Percentiles rank a stretch among this genome's conserved stretches.
Evolutionary conservation across 208 protist species (phyloP).

Genomic region (Trypanosoma conorhini): DNA sequence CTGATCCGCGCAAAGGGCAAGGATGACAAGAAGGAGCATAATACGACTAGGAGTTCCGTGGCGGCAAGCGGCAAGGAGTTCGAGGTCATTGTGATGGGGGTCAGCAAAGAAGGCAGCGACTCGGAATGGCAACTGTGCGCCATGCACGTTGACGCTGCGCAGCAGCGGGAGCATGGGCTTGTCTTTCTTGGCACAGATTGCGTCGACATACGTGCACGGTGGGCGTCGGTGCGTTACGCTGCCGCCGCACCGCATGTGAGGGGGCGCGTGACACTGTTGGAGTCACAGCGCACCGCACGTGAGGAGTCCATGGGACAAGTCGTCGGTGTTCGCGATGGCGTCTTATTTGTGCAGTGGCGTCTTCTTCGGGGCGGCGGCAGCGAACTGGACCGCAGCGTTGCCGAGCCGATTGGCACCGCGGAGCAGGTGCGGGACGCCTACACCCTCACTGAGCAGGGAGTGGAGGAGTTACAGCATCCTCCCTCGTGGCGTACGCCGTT

Average conservation of each 20-base stretch:
- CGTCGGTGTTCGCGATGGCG: constrained; percentile 72
- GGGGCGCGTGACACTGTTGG: constrained; percentile 36
- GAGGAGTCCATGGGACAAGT: constrained; percentile 82
- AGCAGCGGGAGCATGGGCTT: constrained; percentile 44
- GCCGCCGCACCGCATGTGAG: constrained; percentile 31
- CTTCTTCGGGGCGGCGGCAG: constrained; percentile 55
- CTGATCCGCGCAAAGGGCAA: constrained; percentile 30
- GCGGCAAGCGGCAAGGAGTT: constrained; percentile 15
- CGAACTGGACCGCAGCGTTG: constrained; percentile 70
- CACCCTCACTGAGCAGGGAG: constrained; percentile 30
- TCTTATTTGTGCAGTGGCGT: constrained; percentile 85
- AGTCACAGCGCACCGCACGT: constrained; percentile 44
- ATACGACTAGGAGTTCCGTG: not conserved
- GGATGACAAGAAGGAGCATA: constrained; percentile 15
- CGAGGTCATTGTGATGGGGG: constrained; percentile 72
- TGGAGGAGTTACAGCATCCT: constrained; percentile 62
- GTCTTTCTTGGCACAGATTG: constrained; percentile 70
- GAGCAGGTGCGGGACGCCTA: constrained; percentile 47
- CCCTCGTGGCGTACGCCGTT: constrained; percentile 91
- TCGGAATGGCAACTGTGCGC: constrained; percentile 57
- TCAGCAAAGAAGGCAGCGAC: constrained; percentile 58
- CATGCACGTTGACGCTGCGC: constrained; percentile 39
- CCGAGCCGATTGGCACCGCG: constrained; percentile 52
- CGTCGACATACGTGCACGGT: constrained; percentile 51
- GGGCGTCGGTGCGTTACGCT: constrained; percentile 34